Evolutionary conservation across 805 yeast species (phyloP), one percentile per base, ranked within the genome.

Genomic region (Candida tibetensis): DNA sequence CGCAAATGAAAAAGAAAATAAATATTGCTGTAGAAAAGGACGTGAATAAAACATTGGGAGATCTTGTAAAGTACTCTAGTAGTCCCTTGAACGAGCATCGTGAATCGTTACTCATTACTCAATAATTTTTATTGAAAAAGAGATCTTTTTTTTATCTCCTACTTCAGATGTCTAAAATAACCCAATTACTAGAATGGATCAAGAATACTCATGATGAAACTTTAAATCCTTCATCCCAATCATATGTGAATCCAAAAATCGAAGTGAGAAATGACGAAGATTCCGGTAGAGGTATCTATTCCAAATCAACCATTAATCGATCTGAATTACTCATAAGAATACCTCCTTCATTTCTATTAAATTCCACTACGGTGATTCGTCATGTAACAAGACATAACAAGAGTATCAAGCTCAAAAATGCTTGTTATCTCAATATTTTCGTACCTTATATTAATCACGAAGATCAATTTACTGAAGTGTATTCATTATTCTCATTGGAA

Each of bases 241-340:
- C 62, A 4, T 55, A 44, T 17, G 54, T 80, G 3, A 66, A 77
- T 2, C 50, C 64, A 0, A 68, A 64, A 25, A 52, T 79, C 5
- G 49, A 48, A 2, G 70, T 81, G 5, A 53, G 49, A 9, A 72
- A 74, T 21, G 63, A 71, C 9, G 47, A 49, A 1, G 52, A 34
- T 16, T 53, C 77, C 12, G 95, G 95, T 13, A 72, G 89, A 54
- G 85, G 87, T 40, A 70, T 87, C 17, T 62, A 72, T 48, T 72
- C 82, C 15, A 39, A 15, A 3, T 52, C 53, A 0, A 34, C 40
- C 2, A 51, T 87, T n/a, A 46, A 42, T 3, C 46, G 51, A 9
- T 61, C 71, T 33, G 77, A 76, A 37, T 54, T 57, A 12, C 50
- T 86, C 13, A 65, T 85, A 5, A 68, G 71, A 31, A 75, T 86